Conservation (phyloP, 257 asterid species). For the Nemophila menziesii region DNA sequence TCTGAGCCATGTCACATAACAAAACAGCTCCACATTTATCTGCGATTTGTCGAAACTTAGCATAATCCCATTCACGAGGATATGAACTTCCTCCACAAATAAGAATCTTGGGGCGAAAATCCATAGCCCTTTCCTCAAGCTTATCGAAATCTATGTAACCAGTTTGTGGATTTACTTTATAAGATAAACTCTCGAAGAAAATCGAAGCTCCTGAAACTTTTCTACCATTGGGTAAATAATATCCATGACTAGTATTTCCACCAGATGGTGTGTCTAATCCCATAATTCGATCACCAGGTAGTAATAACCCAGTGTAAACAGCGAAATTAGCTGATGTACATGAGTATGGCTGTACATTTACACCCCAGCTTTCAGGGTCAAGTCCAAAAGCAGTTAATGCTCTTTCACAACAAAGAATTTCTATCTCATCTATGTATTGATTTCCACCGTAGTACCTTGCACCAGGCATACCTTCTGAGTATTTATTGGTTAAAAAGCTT, state of each 20-base stretch:
- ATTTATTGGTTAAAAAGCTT: slow-evolving; percentile 76
- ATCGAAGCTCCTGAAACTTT: slow-evolving; percentile 90
- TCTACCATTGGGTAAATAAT: slow-evolving; percentile 84
- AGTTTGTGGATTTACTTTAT: slow-evolving; percentile 68
- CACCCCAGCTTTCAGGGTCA: slow-evolving; percentile 73
- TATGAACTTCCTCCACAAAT: slow-evolving; percentile 90
- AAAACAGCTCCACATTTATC: slow-evolving; percentile 83
- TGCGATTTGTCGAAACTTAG: slow-evolving; percentile 61
- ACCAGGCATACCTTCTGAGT: slow-evolving; percentile 81
- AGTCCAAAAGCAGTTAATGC: slow-evolving; percentile 75
- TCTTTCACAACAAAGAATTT: slow-evolving; percentile 52
- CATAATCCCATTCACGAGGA: slow-evolving; percentile 87
- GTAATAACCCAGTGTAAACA: slow-evolving; percentile 68
- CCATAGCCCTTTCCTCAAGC: slow-evolving; percentile 82
- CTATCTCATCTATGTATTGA: slow-evolving; percentile 77
- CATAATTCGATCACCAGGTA: slow-evolving; percentile 92
- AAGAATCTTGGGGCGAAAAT: slow-evolving; percentile 81
- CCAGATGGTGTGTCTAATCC: slow-evolving; percentile 92
- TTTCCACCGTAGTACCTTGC: slow-evolving; percentile 80
- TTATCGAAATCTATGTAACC: slow-evolving; percentile 73
- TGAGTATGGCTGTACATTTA: slow-evolving; percentile 82
- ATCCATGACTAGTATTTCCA: slow-evolving; percentile 97
- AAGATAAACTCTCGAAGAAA: slow-evolving; percentile 68
- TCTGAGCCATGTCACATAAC: slow-evolving; percentile 90
- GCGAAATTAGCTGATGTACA: slow-evolving; percentile 88